A percentile compares a stretch with the other conserved stretches of the same genome.
Evolutionary conservation across 1,139 yeast genomes (phyloP).

Genomic region (Taphrina wiesneri): DNA sequence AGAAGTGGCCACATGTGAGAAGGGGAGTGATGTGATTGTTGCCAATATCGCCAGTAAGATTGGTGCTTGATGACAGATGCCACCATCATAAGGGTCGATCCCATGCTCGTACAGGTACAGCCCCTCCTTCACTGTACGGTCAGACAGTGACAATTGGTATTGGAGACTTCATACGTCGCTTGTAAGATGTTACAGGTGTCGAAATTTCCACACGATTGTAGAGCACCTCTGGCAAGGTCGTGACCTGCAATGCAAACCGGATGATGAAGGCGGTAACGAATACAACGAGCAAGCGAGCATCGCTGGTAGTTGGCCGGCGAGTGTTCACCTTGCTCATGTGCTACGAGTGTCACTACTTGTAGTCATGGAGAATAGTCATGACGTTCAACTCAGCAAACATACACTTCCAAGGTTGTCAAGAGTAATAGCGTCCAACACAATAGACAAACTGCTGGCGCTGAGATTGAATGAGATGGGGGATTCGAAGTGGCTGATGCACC

Average conservation of each 20-base stretch:
- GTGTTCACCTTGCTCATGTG: neutral
- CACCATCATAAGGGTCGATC: constrained; percentile 75
- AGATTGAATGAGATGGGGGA: neutral
- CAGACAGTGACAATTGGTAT: constrained; percentile 40
- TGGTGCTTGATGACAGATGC: constrained; percentile 68
- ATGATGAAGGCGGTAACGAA: constrained; percentile 12
- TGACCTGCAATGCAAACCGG: constrained; percentile 8
- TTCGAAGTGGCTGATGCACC: neutral
- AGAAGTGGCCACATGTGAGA: constrained; percentile 42
- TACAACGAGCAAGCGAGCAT: constrained; percentile 6
- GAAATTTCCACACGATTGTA: constrained; percentile 64
- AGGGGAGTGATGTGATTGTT: constrained; percentile 41
- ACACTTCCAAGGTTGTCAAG: too few species aligned
- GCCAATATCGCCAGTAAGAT: constrained; percentile 35
- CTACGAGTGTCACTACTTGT: too few species aligned
- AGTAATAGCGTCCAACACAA: too few species aligned
- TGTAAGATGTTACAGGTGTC: constrained; percentile 73
- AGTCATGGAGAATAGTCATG: too few species aligned
- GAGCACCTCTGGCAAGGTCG: constrained; percentile 14
- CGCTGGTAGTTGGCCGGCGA: neutral
- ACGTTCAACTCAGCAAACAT: too few species aligned
- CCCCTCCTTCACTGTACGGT: constrained; percentile 66
- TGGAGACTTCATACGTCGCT: constrained; percentile 44
- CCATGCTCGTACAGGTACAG: constrained; percentile 63
- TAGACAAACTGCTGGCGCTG: too few species aligned